Evolutionary conservation across 768 basidiomycete species (phyloP).

Genomic region (Brasilioporus rufonigricans): DNA sequence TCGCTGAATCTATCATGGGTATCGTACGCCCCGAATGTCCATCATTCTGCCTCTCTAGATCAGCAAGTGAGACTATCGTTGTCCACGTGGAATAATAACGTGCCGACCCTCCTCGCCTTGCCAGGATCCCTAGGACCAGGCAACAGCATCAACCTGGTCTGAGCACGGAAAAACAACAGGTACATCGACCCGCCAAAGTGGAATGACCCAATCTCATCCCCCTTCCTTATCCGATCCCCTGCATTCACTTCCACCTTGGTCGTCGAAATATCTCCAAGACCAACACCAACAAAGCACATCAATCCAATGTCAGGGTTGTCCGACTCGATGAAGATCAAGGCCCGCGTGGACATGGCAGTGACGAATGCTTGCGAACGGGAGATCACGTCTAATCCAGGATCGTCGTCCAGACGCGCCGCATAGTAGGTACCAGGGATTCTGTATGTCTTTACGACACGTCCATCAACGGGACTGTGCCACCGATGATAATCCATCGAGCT

Average conservation of each 20-base stretch:
- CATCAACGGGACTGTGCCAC: too few relatives aligned
- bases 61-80: background rate
- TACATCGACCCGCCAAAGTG: conserved; percentile 61
- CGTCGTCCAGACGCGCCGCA: too few relatives aligned
- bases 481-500: too few relatives aligned
- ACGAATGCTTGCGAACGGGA: conserved; percentile 37
- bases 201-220: too few relatives aligned
- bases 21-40: too few relatives aligned
- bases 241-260: conserved; percentile 50
- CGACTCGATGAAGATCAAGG: conserved; percentile 57
- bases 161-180: conserved; percentile 42
- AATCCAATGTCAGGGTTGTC: conserved; percentile 53
- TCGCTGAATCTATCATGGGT: too few relatives aligned
- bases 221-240: too few relatives aligned
- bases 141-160: conserved; percentile 23
- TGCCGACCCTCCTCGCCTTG: conserved; percentile 13
- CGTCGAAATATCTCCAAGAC: conserved; percentile 65
- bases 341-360: conserved; percentile 48
- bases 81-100: conserved; percentile 21
- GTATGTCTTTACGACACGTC: too few relatives aligned
- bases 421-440: too few relatives aligned
- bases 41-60: background rate
- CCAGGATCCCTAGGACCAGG: conserved; percentile 4
- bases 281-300: conserved; percentile 58
- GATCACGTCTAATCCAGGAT: too few relatives aligned